Evolutionary conservation across 2,329 filamentous ascomycete species (phyloP).

Genomic region (Arthrobotrys megalospora): DNA sequence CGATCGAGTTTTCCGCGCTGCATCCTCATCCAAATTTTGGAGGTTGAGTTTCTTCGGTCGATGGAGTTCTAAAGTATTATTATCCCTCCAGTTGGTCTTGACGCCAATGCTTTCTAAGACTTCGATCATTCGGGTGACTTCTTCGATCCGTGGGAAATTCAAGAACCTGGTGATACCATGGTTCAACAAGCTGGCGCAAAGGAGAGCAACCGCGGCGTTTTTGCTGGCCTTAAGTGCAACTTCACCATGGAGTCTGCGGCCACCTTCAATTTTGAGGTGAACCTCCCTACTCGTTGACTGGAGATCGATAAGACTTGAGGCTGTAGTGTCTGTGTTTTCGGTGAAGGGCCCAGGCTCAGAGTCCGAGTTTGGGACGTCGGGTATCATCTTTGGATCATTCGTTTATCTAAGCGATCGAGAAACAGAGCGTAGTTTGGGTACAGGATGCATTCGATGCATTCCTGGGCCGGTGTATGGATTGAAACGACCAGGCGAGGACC

Average conservation of each 20-base stretch:
- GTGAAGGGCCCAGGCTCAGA: not conserved
- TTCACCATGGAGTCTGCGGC: slow-evolving; percentile 27
- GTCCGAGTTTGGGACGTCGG: slow-evolving; percentile 7
- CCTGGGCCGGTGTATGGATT: too few relatives aligned
- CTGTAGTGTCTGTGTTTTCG: not conserved
- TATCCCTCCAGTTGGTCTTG: slow-evolving; percentile 16
- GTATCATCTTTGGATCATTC: slow-evolving; percentile 7
- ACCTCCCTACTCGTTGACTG: not conserved
- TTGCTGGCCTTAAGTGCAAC: slow-evolving; percentile 43
- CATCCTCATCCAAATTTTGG: slow-evolving; percentile 18
- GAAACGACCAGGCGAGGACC: too few relatives aligned
- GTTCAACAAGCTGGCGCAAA: slow-evolving; percentile 43
- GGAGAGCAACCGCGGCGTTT: slow-evolving; percentile 44
- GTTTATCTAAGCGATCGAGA: too few relatives aligned
- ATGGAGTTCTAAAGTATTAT: slow-evolving; percentile 17
- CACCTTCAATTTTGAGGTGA: slow-evolving; percentile 31
- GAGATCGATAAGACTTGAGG: not conserved
- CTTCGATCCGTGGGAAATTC: slow-evolving; percentile 46
- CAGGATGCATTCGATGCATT: too few relatives aligned
- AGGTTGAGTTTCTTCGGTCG: slow-evolving; percentile 26
- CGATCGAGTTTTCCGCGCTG: slow-evolving; percentile 34
- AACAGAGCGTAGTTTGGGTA: too few relatives aligned
- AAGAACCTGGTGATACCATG: slow-evolving; percentile 39
- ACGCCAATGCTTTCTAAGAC: slow-evolving; percentile 38
- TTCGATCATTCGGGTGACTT: slow-evolving; percentile 40